phyloP scores from a whole-genome alignment of 345 rosid genomes.

The Pistacia atlantica region DNA sequence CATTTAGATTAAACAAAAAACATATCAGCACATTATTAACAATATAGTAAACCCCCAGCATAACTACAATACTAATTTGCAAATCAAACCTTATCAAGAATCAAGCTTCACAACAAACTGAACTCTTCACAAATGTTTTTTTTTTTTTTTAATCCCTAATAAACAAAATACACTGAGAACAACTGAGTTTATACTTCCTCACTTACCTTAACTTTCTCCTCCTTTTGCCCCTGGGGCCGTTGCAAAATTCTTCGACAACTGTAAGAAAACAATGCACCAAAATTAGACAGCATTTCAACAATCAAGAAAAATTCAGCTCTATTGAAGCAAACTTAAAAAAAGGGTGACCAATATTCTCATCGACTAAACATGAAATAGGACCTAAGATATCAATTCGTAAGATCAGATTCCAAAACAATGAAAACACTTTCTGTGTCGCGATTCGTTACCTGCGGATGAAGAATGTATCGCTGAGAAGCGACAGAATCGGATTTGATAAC shows the following conservation, averaged over 20 bases:
- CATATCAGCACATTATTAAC: too few species aligned
- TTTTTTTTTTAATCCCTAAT: too few species aligned
- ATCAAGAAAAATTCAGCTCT: neutral
- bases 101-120: neutral
- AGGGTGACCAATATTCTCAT: neutral
- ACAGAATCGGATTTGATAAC: conserved; percentile 44
- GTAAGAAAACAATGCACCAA: conserved; percentile 23
- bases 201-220: conserved; percentile 69
- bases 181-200: neutral
- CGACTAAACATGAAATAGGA: neutral
- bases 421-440: neutral
- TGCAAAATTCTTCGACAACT: conserved; percentile 60
- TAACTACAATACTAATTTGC: too few species aligned
- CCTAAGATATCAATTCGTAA: neutral
- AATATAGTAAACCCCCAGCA: too few species aligned
- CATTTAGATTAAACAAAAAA: too few species aligned
- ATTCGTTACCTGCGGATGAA: conserved; percentile 54
- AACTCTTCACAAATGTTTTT: neutral
- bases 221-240: conserved; percentile 45
- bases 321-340: neutral
- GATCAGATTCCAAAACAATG: neutral
- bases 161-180: neutral
- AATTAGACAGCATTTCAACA: neutral
- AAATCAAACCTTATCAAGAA: neutral
- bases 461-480: conserved; percentile 36